Base-by-base conservation (phyloP, 225 moss, liverwort and hornwort species). In the Marchantia paleacea region DNA sequence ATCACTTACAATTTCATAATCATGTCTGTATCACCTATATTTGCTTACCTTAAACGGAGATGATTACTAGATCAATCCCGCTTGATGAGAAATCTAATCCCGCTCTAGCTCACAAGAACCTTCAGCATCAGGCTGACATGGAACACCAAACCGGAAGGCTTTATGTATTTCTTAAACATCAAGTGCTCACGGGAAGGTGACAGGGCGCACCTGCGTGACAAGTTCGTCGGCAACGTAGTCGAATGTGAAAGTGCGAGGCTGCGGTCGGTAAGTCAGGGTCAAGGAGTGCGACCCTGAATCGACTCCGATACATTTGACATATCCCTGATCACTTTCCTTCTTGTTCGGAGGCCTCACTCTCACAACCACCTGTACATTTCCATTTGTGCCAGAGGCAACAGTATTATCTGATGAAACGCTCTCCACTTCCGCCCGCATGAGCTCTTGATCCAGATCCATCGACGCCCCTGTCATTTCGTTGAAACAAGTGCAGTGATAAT, bases 391-490 rank as follows among this genome's bases (percentile, higher is more conserved):
- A 7, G 89, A 84, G 28, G 86, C 79, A 20, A 88, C 86, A 19
- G 88, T 85, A 63, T 83, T 86, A 78, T 89, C 86, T 26, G 86
- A 86, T 24, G 89, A 89, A 4, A 89, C 84, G 78, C 89, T 89
- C 48, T 89, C 89, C 12, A 85, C 84, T 51, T 89, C 89, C 25
- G 84, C 89, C 75, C 84, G 76, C 69, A 81, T 76, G 72, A 88
- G 88, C 79, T 88, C 88, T 82, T 89, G 89, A 71, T 89, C 89
- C 64, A 86, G 81, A 84, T 89, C 89, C 88, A 88, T 88, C 73
- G 70, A 75, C 30, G 75, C 75, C 55, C 81, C 86, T 11, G 70
- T 69, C 64, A 83, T 72, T 57, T 79, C 81, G 83, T 74, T 80
- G 61, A 80, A 80, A 12, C 63, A 61, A 57, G 30, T 74, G 24